Conservation (phyloP, 2,329 filamentous ascomycete genomes). For the Aspergillus amoenus region DNA sequence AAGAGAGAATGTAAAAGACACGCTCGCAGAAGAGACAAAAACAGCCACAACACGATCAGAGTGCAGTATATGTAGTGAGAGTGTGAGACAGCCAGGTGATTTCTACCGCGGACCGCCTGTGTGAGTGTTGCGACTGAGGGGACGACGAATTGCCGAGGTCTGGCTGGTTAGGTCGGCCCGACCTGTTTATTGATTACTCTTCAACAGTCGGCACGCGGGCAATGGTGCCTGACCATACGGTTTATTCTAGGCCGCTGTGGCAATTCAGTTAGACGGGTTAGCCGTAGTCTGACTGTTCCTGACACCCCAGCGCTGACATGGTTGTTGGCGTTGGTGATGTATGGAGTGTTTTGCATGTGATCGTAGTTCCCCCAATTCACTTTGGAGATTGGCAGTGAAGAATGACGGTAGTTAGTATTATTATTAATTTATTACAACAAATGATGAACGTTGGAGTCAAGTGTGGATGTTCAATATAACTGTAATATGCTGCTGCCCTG, state of each 20-base stretch:
- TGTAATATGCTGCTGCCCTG: constrained; percentile 10
- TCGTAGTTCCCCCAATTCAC: background rate
- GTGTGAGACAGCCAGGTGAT: background rate
- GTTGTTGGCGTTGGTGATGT: background rate
- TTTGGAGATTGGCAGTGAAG: too few relatives aligned
- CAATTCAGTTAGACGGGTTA: background rate
- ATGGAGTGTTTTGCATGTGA: constrained; percentile 6
- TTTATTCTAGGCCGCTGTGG: background rate
- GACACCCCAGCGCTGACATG: background rate
- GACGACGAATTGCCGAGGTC: constrained; percentile 33
- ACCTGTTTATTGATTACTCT: constrained; percentile 6
- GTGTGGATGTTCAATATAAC: background rate
- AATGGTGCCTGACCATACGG: background rate
- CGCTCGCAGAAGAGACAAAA: background rate
- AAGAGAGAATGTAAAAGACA: background rate
- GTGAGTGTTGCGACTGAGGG: constrained; percentile 21
- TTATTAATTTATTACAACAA: too few relatives aligned
- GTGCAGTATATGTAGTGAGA: constrained; percentile 1
- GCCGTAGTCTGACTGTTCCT: background rate
- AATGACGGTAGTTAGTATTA: too few relatives aligned
- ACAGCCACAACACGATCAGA: background rate
- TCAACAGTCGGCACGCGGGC: background rate
- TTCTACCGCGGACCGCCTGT: constrained; percentile 25
- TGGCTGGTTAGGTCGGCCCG: constrained; percentile 10
- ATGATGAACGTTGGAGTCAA: too few relatives aligned